Conservation (phyloP, 78 protist species). For the Andalucia godoyi region DNA sequence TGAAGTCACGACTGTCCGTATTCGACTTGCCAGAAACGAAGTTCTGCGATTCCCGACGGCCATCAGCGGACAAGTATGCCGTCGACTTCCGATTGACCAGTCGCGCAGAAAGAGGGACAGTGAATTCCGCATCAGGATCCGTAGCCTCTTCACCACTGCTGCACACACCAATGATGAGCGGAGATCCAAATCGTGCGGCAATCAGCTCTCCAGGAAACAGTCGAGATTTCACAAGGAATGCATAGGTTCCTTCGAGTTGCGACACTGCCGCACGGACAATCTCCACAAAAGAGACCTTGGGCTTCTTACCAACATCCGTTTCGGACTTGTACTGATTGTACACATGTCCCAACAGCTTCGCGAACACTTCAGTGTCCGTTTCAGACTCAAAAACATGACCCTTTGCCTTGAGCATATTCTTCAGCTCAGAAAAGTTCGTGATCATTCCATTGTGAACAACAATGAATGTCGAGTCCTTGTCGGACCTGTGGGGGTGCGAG, state of each 20-base stretch:
- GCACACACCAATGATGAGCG: constrained; percentile 52
- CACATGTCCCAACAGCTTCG: constrained; percentile 39
- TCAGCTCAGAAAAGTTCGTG: constrained; percentile 45
- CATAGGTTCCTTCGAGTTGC: constrained; percentile 53
- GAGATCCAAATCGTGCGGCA: constrained; percentile 53
- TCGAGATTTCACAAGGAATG: constrained; percentile 35
- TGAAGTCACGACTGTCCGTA: not conserved
- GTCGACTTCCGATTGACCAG: no score
- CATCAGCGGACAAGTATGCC: no score
- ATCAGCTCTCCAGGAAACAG: constrained; percentile 49
- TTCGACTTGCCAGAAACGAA: no score
- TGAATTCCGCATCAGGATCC: not conserved
- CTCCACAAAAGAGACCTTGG: not conserved
- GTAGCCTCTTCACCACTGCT: not conserved
- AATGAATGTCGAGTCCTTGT: not conserved
- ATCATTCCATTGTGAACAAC: constrained; percentile 86
- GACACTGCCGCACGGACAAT: not conserved
- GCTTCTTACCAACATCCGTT: not conserved
- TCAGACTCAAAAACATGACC: constrained; percentile 49
- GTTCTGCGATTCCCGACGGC: no score
- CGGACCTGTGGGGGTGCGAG: constrained; percentile 56
- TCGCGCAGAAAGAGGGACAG: no score
- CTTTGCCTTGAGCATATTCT: not conserved
- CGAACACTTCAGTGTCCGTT: constrained; percentile 93
- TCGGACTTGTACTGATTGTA: not conserved